Evolutionary conservation across 2,329 filamentous ascomycete genomes (phyloP).

Genomic region (Epichloe uncinata): DNA sequence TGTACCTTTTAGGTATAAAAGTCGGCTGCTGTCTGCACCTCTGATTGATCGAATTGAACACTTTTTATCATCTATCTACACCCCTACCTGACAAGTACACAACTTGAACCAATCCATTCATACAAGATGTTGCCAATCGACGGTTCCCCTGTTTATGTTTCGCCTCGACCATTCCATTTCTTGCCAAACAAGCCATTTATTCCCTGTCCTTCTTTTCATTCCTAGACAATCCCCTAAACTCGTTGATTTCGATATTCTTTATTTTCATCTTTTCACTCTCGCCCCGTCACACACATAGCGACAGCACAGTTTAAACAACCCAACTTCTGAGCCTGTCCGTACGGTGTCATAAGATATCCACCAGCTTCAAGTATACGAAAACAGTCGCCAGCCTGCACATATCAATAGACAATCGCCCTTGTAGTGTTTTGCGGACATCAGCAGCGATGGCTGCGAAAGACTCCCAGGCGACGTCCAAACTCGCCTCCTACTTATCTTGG

Average conservation of each 20-base stretch:
- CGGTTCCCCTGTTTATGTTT: too few relatives aligned
- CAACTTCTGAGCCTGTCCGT: neutral
- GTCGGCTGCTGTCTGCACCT: too few relatives aligned
- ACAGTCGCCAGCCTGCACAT: neutral
- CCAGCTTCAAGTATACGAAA: too few relatives aligned
- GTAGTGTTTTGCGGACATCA: neutral
- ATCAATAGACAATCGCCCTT: neutral
- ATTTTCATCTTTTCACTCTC: neutral
- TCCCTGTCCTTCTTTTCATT: neutral
- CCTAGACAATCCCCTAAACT: neutral
- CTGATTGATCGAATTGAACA: too few relatives aligned
- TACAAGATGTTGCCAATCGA: too few relatives aligned
- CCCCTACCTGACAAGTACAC: too few relatives aligned
- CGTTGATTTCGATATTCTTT: neutral
- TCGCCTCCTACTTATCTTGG: slow-evolving; percentile 34
- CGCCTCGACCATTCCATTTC: neutral
- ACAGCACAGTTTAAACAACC: too few relatives aligned
- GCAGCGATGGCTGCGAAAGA: slow-evolving; percentile 9
- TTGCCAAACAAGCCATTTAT: neutral
- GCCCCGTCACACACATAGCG: neutral
- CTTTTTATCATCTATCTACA: too few relatives aligned
- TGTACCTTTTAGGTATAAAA: too few relatives aligned
- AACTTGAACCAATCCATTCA: too few relatives aligned
- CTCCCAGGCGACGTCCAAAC: slow-evolving; percentile 19
- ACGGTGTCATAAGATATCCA: neutral